Base-by-base conservation (phyloP, 2,329 filamentous ascomycete genomes). In the Aspergillus sp. region DNA sequence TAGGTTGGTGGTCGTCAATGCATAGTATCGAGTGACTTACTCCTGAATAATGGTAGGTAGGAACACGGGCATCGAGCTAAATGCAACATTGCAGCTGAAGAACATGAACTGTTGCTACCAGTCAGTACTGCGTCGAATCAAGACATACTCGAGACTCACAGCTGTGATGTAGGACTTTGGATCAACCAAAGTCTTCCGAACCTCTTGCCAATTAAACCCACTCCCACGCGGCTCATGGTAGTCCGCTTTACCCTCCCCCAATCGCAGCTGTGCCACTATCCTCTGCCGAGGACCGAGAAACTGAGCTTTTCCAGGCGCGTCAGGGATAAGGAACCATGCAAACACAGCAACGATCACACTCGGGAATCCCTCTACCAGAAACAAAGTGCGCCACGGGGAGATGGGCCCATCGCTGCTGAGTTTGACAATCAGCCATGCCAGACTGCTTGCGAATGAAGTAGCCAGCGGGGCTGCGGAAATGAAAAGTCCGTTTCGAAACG, bases 81-180 rank as follows among this genome's bases (percentile, higher is more conserved):
- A 95, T 9, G 89, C 86, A 62, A 94, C 85, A 66, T 95, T 95
- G 59, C 86, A 83, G 64, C 85, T 81, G 72, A 94, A 90, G 73
- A 94, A 88, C 79, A 95, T 94, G 54, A 80, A 67, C 67, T 69
- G 43, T 35, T 33, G 6, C 5, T 30, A 19, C 8, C 13, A 13
- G 19, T 44, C n/a, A 40, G 34, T 27, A 29, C 33, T 34, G 12
- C n/a, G 1, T 34, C 33, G 12, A 11, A 10, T 5, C 27, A 29
- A 33, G 13, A 39, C 28, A 35, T 32, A 2, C 4, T 11, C 11
- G 6, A n/a, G 31, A 62, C 72, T 57, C 47, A 73, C 71, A 1
- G 88, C 85, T 5, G 86, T 86, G 34, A 91, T 73, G 70, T 88
- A 91, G 45, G 79, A 79, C 52, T 82, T 83, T 0, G 85, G 83